Evolutionary conservation across 208 protist genomes (phyloP).

Genomic region (Angomonas deanei): DNA sequence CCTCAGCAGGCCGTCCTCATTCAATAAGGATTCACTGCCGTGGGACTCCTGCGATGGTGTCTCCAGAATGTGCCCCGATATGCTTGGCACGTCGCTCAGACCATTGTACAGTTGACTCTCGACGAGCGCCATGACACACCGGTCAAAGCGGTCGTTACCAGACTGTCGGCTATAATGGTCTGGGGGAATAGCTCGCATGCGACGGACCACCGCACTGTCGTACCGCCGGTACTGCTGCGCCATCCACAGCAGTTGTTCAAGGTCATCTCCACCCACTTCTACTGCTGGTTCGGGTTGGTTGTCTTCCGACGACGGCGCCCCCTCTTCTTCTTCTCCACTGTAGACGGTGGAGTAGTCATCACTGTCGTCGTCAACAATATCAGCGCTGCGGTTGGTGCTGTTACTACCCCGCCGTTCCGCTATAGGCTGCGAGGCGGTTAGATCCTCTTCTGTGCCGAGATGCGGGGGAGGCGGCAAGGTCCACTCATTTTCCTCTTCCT

Average conservation of each 20-base stretch:
- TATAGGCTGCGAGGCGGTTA: too few species aligned
- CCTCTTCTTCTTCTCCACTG: too few species aligned
- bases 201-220: constrained; percentile 2
- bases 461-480: too few species aligned
- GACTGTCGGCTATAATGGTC: constrained; percentile 64
- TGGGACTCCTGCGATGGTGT: not conserved
- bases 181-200: not conserved
- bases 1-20: too few species aligned
- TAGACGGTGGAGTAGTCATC: too few species aligned
- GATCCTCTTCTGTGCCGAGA: too few species aligned
- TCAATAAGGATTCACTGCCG: not conserved
- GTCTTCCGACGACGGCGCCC: too few species aligned
- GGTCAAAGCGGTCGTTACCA: constrained; percentile 52
- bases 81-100: not conserved
- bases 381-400: too few species aligned
- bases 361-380: too few species aligned
- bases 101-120: constrained; percentile 26
- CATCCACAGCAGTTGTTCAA: too few species aligned
- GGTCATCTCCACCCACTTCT: too few species aligned
- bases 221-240: not conserved
- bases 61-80: constrained; percentile 9
- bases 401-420: too few species aligned
- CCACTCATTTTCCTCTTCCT: not conserved
- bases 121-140: constrained; percentile 63
- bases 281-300: not conserved